Conservation (phyloP, 305 asterid genomes). For the Fraxinus sp. region DNA sequence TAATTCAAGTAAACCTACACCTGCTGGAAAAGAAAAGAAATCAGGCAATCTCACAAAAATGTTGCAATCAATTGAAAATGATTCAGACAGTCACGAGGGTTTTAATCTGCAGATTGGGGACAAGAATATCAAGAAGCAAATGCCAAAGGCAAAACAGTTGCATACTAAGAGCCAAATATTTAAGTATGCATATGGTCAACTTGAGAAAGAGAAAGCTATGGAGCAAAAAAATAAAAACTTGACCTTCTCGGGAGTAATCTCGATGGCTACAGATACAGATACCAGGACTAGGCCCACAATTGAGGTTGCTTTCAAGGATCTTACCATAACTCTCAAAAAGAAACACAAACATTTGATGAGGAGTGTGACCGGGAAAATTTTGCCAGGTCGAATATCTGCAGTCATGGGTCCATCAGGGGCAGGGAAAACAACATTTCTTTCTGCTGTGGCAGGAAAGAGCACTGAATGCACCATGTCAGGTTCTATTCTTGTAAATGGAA, state of each 20-base stretch:
- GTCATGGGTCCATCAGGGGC: slow-evolving; percentile 99
- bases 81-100: slow-evolving; percentile 59
- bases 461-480: slow-evolving; percentile 75
- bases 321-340: slow-evolving; percentile 75
- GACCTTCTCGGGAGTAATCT: slow-evolving; percentile 89
- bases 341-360: slow-evolving; percentile 91
- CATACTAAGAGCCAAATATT: slow-evolving; percentile 95
- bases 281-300: slow-evolving; percentile 72
- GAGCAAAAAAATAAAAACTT: slow-evolving; percentile 74
- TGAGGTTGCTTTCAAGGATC: slow-evolving; percentile 89
- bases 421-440: slow-evolving; percentile 95
- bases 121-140: slow-evolving; percentile 70
- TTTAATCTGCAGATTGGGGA: slow-evolving; percentile 75
- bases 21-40: slow-evolving; percentile 49
- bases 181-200: slow-evolving; percentile 95
- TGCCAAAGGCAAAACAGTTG: slow-evolving; percentile 55
- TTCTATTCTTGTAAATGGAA: slow-evolving; percentile 84
- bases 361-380: slow-evolving; percentile 76
- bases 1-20: slow-evolving; percentile 25
- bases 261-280: slow-evolving; percentile 81
- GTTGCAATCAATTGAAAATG: slow-evolving; percentile 62
- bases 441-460: slow-evolving; percentile 85
- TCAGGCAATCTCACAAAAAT: slow-evolving; percentile 60
- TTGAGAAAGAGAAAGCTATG: slow-evolving; percentile 98
- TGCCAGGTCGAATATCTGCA: slow-evolving; percentile 90